These are phyloP conservation scores for Exserohilum rostratum DNA, from an alignment of 2,329 filamentous ascomycete genomes.

Conservation along the genomic window DNA sequence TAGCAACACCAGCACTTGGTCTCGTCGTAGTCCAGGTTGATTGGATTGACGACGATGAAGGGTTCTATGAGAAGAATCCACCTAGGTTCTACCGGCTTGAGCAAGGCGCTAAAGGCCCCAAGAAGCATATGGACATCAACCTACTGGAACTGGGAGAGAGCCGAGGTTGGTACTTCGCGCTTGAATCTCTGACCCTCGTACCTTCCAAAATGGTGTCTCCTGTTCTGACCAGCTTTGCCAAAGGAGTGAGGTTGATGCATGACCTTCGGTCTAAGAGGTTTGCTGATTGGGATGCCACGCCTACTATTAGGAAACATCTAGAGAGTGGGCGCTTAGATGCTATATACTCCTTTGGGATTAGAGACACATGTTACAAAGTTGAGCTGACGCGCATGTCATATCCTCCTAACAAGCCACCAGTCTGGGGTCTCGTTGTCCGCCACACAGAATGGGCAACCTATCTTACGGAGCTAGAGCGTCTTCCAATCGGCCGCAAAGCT, in stretches of 20 bases:
- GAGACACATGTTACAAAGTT: conserved; percentile 35
- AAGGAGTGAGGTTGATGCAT: conserved; percentile 24
- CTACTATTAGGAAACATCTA: conserved; percentile 22
- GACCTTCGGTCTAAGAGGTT: conserved; percentile 24
- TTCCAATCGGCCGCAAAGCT: conserved; percentile 29
- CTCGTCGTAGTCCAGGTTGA: conserved; percentile 37
- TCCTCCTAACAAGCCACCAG: conserved; percentile 20
- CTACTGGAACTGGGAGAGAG: conserved; percentile 39
- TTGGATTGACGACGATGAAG: conserved; percentile 41
- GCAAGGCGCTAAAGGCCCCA: conserved; percentile 16
- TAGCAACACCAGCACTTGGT: not conserved
- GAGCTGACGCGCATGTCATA: conserved; percentile 40
- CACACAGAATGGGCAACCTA: conserved; percentile 39
- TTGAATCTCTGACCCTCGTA: conserved; percentile 34
- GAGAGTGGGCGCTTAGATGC: conserved; percentile 28
- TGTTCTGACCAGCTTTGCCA: conserved; percentile 30
- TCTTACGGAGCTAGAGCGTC: conserved; percentile 34
- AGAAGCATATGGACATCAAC: conserved; percentile 41
- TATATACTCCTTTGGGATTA: conserved; percentile 40
- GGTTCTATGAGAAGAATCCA: conserved; percentile 35
- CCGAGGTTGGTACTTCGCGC: conserved; percentile 39
- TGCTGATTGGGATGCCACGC: conserved; percentile 23
- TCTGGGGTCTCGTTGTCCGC: conserved; percentile 41
- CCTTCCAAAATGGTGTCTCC: conserved; percentile 26
- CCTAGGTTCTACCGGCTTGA: conserved; percentile 31